phyloP scores from a whole-genome alignment of 768 basidiomycete genomes.

The Termitomyces heimii region DNA sequence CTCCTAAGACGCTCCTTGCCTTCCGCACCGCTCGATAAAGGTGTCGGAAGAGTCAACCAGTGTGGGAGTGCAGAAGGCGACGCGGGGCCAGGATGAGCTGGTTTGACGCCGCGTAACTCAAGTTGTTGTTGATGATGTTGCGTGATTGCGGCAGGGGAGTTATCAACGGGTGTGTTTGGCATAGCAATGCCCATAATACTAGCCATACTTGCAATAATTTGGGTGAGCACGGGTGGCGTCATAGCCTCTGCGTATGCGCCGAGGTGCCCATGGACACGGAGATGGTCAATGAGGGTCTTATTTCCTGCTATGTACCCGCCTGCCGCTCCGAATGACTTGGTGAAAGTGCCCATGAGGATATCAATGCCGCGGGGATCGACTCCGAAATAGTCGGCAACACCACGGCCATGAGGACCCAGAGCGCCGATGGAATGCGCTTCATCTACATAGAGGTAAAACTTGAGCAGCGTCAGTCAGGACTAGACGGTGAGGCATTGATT shows the following conservation, averaged over 20 bases:
- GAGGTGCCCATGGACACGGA: slow-evolving; percentile 78
- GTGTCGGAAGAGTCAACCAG: slow-evolving; percentile 73
- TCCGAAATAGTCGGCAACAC: slow-evolving; percentile 91
- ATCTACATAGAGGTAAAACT: slow-evolving; percentile 93
- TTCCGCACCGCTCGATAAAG: slow-evolving; percentile 77
- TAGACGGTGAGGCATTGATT: not conserved
- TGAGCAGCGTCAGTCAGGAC: slow-evolving; percentile 21
- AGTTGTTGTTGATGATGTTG: slow-evolving; percentile 7
- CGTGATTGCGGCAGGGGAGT: slow-evolving; percentile 20
- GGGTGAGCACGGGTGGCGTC: slow-evolving; percentile 85
- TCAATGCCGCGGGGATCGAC: slow-evolving; percentile 79
- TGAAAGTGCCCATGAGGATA: slow-evolving; percentile 98
- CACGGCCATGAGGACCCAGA: slow-evolving; percentile 89
- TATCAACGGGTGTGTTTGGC: slow-evolving; percentile 26
- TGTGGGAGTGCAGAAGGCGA: slow-evolving; percentile 57
- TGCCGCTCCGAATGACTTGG: slow-evolving; percentile 89
- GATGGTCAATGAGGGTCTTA: slow-evolving; percentile 72
- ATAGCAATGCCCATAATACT: slow-evolving; percentile 88
- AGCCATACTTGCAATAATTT: slow-evolving; percentile 88
- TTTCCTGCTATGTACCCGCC: slow-evolving; percentile 92
- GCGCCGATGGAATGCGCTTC: slow-evolving; percentile 98
- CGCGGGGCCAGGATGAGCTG: slow-evolving; percentile 63
- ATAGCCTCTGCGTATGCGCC: slow-evolving; percentile 87
- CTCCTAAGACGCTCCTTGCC: slow-evolving; percentile 78
- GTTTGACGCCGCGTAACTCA: slow-evolving; percentile 27